A percentile compares a stretch with the other conserved stretches of the same genome.
Conservation (phyloP, 257 asterid genomes). For the Avicennia marina region DNA sequence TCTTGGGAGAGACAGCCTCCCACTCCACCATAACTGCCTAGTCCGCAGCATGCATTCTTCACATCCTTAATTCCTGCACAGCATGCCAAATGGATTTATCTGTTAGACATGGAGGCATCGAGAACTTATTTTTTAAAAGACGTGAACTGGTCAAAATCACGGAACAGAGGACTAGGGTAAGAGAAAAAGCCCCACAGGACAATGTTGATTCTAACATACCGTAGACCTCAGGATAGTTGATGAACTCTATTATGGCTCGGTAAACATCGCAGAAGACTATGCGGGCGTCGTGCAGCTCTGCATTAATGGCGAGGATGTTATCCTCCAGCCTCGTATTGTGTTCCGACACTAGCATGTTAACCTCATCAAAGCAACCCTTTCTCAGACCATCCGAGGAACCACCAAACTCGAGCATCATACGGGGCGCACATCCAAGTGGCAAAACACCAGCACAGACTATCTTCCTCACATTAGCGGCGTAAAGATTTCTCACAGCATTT, state of each 20-base stretch:
- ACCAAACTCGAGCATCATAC: conserved; percentile 18
- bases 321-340: conserved; percentile 45
- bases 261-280: conserved; percentile 52
- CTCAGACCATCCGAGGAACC: conserved; percentile 9
- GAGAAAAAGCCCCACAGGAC: too few species aligned
- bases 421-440: conserved; percentile 64
- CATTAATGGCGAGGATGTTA: conserved; percentile 32
- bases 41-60: conserved; percentile 54
- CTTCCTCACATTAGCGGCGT: conserved; percentile 42
- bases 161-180: not conserved
- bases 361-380: conserved; percentile 40
- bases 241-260: conserved; percentile 43
- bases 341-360: conserved; percentile 41
- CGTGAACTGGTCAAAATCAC: not conserved
- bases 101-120: too few species aligned
- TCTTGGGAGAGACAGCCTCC: conserved; percentile 45
- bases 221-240: conserved; percentile 38
- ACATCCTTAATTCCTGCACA: conserved; percentile 52
- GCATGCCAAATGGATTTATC: too few species aligned
- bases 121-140: too few species aligned
- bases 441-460: conserved; percentile 56
- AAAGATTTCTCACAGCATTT: conserved; percentile 41
- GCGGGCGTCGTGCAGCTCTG: conserved; percentile 28
- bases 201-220: conserved; percentile 30
- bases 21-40: conserved; percentile 30